Conservation (phyloP, 2,329 filamentous ascomycete genomes). For the Biscogniauxia sp. region DNA sequence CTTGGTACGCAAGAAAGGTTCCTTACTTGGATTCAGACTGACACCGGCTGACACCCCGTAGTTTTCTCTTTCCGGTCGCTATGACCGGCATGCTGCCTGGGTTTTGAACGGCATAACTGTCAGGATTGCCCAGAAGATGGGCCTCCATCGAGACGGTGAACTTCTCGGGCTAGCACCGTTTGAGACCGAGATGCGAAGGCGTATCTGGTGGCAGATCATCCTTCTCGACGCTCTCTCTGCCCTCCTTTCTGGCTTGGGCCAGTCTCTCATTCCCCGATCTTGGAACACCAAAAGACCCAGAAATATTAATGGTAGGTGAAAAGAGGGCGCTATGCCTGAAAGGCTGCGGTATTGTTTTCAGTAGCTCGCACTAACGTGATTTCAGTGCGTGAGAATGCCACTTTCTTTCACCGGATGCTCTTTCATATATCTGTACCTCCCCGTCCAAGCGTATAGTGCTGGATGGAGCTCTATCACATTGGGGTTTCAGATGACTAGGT, state of each 20-base stretch:
- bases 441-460: neutral
- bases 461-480: neutral
- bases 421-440: neutral
- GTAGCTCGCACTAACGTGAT: neutral
- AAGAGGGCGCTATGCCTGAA: neutral
- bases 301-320: conserved; percentile 46
- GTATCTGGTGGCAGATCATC: conserved; percentile 66
- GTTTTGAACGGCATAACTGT: conserved; percentile 60
- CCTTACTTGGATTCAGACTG: conserved; percentile 5
- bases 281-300: conserved; percentile 57
- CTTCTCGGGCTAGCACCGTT: conserved; percentile 56
- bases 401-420: neutral
- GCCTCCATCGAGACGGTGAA: conserved; percentile 62
- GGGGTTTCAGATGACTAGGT: neutral
- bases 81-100: conserved; percentile 59
- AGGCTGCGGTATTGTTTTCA: neutral
- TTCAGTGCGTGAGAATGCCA: neutral
- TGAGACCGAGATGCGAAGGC: conserved; percentile 65
- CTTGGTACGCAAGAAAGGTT: conserved; percentile 38
- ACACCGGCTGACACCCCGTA: no score
- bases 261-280: conserved; percentile 48
- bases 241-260: conserved; percentile 55
- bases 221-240: conserved; percentile 57
- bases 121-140: conserved; percentile 66
- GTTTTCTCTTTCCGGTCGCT: conserved; percentile 56